Evolutionary conservation across 2,329 filamentous ascomycete species (phyloP).

Genomic region (Ceratocystis variospora): DNA sequence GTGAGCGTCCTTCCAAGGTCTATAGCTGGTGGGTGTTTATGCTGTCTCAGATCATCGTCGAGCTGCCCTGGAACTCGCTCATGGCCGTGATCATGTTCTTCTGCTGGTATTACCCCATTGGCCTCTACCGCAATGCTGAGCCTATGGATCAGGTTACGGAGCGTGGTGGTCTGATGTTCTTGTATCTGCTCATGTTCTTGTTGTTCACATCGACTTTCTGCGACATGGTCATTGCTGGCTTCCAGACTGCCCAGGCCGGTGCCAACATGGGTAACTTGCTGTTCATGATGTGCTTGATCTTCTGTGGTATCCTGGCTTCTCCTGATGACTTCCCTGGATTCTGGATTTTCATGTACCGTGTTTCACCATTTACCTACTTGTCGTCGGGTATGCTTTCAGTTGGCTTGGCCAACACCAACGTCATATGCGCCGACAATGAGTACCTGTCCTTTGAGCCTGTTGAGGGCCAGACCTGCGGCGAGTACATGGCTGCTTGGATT

Average conservation of each 20-base stretch:
- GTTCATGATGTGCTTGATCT: constrained; percentile 60
- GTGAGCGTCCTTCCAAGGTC: constrained; percentile 69
- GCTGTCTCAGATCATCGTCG: constrained; percentile 68
- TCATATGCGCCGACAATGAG: constrained; percentile 58
- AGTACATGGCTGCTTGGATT: constrained; percentile 45
- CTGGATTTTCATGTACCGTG: constrained; percentile 75
- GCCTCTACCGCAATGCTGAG: constrained; percentile 56
- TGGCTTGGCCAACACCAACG: constrained; percentile 51
- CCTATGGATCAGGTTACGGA: constrained; percentile 47
- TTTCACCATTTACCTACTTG: constrained; percentile 73
- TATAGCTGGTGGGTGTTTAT: constrained; percentile 82
- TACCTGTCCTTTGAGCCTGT: constrained; percentile 52
- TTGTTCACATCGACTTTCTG: constrained; percentile 73
- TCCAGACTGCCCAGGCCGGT: constrained; percentile 60
- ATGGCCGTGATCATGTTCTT: constrained; percentile 66
- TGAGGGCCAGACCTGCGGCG: constrained; percentile 40
- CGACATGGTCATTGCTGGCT: constrained; percentile 60
- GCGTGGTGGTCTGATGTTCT: constrained; percentile 65
- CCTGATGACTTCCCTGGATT: constrained; percentile 52
- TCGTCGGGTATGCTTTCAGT: constrained; percentile 57
- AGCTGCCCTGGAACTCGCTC: constrained; percentile 71
- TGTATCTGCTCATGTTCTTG: constrained; percentile 61
- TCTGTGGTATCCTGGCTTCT: constrained; percentile 59
- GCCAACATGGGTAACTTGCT: constrained; percentile 63
- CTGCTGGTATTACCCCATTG: constrained; percentile 77